These are phyloP conservation scores for Alternaria triticimaculans DNA, from an alignment of 2,329 filamentous ascomycete species.

Conservation along the genomic window DNA sequence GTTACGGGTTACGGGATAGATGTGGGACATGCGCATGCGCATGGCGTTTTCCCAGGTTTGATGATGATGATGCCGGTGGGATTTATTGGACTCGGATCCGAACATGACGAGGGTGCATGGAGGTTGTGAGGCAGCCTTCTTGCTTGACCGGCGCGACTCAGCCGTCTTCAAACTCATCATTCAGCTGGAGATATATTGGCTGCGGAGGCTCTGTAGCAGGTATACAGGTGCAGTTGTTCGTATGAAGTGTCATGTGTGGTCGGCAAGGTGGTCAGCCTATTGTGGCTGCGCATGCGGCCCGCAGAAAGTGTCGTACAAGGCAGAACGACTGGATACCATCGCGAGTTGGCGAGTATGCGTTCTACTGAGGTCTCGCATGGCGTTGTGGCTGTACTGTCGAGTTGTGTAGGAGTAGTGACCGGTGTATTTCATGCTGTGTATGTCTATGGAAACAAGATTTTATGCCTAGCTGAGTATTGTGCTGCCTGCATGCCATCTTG, in stretches of 20 bases:
- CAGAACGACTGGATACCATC: constrained; percentile 2
- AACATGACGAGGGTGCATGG: background rate
- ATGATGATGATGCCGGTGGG: background rate
- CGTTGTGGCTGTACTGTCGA: background rate
- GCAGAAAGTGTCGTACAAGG: constrained; percentile 11
- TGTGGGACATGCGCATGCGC: background rate
- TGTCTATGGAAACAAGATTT: background rate
- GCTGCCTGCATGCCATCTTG: background rate
- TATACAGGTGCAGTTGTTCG: background rate
- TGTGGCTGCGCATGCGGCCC: constrained; percentile 19
- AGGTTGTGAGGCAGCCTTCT: background rate
- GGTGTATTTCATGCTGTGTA: background rate
- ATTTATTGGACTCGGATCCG: background rate
- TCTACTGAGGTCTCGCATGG: background rate
- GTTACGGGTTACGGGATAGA: background rate
- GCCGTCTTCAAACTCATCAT: background rate
- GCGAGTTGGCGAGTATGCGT: background rate
- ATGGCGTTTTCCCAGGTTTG: background rate
- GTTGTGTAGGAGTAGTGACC: background rate
- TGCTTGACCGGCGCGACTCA: background rate
- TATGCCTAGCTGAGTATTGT: background rate
- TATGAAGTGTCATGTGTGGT: background rate
- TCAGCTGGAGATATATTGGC: background rate
- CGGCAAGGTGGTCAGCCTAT: background rate
- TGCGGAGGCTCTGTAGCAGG: background rate